A percentile compares a stretch with the other conserved stretches of the same genome.
These are phyloP conservation scores for Salicornia ramosissima DNA, from an alignment of 148 eudicot genomes.

Conservation along the genomic window DNA sequence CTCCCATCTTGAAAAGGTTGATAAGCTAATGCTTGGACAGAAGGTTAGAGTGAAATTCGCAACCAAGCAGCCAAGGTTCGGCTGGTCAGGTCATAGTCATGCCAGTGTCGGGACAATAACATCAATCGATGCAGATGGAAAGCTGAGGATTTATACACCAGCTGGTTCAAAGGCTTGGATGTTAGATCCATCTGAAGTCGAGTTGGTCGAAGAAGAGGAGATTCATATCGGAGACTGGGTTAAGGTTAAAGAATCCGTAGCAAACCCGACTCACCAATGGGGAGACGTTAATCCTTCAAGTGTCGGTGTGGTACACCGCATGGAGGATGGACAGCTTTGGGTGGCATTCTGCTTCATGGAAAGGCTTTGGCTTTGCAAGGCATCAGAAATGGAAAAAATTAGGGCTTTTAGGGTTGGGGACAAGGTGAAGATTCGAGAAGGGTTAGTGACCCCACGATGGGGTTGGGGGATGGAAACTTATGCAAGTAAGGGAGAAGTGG, in stretches of 20 bases:
- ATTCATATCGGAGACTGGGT: constrained; percentile 85
- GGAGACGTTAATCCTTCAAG: constrained; percentile 84
- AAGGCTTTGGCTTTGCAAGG: constrained; percentile 91
- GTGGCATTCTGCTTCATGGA: constrained; percentile 89
- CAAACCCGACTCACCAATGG: constrained; percentile 84
- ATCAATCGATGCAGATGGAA: constrained; percentile 91
- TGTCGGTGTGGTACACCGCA: constrained; percentile 85
- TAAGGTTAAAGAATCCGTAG: constrained; percentile 50
- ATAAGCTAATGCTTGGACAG: constrained; percentile 64
- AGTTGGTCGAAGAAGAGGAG: constrained; percentile 75
- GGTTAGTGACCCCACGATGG: constrained; percentile 82
- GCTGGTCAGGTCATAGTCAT: constrained; percentile 94
- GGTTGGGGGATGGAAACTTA: constrained; percentile 99
- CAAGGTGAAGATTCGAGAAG: constrained; percentile 72
- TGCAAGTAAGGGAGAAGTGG: constrained; percentile 84
- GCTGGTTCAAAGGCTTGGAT: constrained; percentile 83
- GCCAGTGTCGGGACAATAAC: constrained; percentile 72
- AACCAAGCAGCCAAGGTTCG: constrained; percentile 86
- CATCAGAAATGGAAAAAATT: constrained; percentile 66
- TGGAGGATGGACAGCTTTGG: constrained; percentile 86
- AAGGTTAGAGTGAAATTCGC: constrained; percentile 55
- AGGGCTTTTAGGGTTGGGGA: constrained; percentile 76
- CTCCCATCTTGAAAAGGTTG: constrained; percentile 52
- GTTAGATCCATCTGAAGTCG: constrained; percentile 92
- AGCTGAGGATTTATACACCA: constrained; percentile 82